Conservation (phyloP, 805 yeast genomes). For the Pichia membranifaciens region DNA sequence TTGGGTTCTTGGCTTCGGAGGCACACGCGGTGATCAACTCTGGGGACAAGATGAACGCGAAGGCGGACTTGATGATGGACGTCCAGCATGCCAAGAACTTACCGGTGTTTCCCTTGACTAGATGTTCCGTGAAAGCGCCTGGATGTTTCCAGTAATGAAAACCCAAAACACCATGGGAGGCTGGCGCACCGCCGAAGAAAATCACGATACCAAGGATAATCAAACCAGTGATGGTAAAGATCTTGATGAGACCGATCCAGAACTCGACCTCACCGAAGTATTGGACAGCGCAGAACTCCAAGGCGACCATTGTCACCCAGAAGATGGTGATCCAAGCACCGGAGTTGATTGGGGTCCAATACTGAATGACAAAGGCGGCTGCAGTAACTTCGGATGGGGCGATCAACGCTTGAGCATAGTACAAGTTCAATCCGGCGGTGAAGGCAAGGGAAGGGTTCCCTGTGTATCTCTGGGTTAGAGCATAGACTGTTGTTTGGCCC, state of each 20-base stretch:
- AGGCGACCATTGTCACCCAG: slow-evolving; percentile 37
- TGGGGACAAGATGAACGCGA: slow-evolving; percentile 58
- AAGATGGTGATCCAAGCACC: slow-evolving; percentile 58
- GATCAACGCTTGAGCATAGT: slow-evolving; percentile 29
- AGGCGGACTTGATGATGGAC: slow-evolving; percentile 56
- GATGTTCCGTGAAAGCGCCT: slow-evolving; percentile 44
- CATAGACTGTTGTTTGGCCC: slow-evolving; percentile 37
- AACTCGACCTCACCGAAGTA: slow-evolving; percentile 47
- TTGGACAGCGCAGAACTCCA: slow-evolving; percentile 43
- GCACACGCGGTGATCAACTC: slow-evolving; percentile 52
- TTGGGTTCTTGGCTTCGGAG: slow-evolving; percentile 55
- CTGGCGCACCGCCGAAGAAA: slow-evolving; percentile 61
- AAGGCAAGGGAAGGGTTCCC: slow-evolving; percentile 26
- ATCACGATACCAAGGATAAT: slow-evolving; percentile 50
- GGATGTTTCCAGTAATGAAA: slow-evolving; percentile 56
- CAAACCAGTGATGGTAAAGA: slow-evolving; percentile 57
- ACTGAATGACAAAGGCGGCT: slow-evolving; percentile 52
- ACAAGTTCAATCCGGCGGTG: slow-evolving; percentile 35
- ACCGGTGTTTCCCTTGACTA: slow-evolving; percentile 50
- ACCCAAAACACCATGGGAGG: slow-evolving; percentile 47
- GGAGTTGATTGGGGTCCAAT: slow-evolving; percentile 50
- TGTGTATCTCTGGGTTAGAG: slow-evolving; percentile 27
- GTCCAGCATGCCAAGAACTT: slow-evolving; percentile 60
- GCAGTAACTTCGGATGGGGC: slow-evolving; percentile 52
- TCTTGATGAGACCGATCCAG: slow-evolving; percentile 62